Conservation (phyloP, 2,329 filamentous ascomycete species). For the Aspergillus ruber region DNA sequence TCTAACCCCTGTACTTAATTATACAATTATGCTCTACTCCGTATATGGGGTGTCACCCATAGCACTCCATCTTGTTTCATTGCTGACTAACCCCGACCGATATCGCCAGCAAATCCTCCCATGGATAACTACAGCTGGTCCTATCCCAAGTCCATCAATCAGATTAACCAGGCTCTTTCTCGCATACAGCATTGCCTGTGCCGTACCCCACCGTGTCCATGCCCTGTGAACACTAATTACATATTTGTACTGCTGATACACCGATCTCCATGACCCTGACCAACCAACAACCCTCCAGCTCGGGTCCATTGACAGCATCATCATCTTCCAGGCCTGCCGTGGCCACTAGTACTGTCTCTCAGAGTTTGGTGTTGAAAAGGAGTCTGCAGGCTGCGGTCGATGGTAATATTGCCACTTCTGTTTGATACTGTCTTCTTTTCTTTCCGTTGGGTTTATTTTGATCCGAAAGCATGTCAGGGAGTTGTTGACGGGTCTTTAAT, state of each 20-base stretch:
- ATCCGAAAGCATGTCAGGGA: constrained; percentile 7
- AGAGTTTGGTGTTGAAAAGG: constrained; percentile 36
- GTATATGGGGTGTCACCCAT: too few relatives aligned
- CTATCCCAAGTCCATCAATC: too few relatives aligned
- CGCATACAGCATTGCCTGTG: too few relatives aligned
- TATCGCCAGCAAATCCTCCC: too few relatives aligned
- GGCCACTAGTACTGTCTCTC: constrained; percentile 17
- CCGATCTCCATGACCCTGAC: constrained; percentile 34
- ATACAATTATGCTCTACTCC: too few relatives aligned
- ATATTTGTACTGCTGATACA: not conserved
- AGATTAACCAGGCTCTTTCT: too few relatives aligned
- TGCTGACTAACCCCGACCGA: too few relatives aligned
- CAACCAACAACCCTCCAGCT: constrained; percentile 33
- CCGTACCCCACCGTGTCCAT: not conserved
- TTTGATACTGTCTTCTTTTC: constrained; percentile 5
- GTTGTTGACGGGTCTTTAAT: constrained; percentile 2
- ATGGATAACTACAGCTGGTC: too few relatives aligned
- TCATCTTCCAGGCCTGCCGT: constrained; percentile 26
- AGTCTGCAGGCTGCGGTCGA: constrained; percentile 40
- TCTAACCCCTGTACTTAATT: too few relatives aligned
- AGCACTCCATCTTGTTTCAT: too few relatives aligned
- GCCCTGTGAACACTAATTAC: not conserved
- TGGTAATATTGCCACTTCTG: constrained; percentile 32
- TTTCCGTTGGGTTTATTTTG: constrained; percentile 9
- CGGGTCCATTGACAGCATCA: constrained; percentile 32